Evolutionary conservation across 2,329 filamentous ascomycete species (phyloP).

Genomic region (Coniella lustricola): DNA sequence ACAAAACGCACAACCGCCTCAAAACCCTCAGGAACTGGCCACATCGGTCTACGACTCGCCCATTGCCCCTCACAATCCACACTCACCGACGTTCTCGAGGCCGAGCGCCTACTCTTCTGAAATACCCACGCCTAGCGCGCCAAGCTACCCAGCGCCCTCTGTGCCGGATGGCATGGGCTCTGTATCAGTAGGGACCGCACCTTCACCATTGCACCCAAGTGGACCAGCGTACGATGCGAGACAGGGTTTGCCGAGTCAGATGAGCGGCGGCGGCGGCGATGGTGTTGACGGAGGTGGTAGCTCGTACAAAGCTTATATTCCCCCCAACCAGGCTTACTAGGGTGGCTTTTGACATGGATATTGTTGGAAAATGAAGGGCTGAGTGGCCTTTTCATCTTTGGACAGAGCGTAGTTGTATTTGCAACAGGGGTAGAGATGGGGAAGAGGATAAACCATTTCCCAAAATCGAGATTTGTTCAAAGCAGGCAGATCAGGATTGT

Average conservation of each 20-base stretch:
- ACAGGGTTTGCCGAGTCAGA: constrained; percentile 43
- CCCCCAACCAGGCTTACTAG: constrained; percentile 26
- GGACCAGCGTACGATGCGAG: constrained; percentile 42
- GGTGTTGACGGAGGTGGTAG: constrained; percentile 29
- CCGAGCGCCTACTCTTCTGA: constrained; percentile 42
- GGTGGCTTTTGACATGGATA: background rate
- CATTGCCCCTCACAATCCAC: constrained; percentile 46
- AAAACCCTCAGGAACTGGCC: constrained; percentile 66
- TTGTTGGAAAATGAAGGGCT: background rate
- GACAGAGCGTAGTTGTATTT: no score
- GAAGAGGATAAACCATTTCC: no score
- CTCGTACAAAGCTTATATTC: constrained; percentile 55
- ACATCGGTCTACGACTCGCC: constrained; percentile 74
- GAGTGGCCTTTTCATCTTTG: no score
- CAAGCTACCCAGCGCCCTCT: constrained; percentile 26
- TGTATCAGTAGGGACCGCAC: constrained; percentile 18
- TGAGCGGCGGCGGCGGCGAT: constrained; percentile 10
- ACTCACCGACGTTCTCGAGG: constrained; percentile 37
- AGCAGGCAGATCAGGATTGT: no score
- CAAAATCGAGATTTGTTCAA: no score
- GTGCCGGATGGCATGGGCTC: constrained; percentile 27
- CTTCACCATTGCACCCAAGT: constrained; percentile 37
- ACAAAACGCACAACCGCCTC: constrained; percentile 37
- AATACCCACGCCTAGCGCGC: constrained; percentile 22
- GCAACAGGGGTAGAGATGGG: no score